Conservation (phyloP, 768 basidiomycete species). For the Ramaria rubella region DNA sequence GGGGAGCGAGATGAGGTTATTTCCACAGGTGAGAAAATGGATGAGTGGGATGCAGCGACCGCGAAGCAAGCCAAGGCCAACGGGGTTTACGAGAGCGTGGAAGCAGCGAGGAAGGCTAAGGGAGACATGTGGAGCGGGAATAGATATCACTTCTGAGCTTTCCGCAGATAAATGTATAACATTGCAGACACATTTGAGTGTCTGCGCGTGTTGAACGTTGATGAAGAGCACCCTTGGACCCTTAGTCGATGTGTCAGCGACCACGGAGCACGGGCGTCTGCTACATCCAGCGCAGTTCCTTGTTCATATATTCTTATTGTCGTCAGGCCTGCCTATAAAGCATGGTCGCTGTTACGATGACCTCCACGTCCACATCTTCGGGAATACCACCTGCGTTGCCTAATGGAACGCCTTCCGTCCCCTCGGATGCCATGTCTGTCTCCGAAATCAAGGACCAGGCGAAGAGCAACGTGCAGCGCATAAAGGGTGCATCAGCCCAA, state of each 20-base stretch:
- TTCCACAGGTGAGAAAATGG: background rate
- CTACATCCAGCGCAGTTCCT: slow-evolving; percentile 1
- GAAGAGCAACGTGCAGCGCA: slow-evolving; percentile 43
- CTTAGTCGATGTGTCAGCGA: slow-evolving; percentile 3
- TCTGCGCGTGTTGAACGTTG: too few species aligned
- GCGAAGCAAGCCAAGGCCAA: slow-evolving; percentile 26
- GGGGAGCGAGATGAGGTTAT: slow-evolving; percentile 69
- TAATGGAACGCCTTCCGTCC: background rate
- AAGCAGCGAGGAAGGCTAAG: slow-evolving; percentile 54
- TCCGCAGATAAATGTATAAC: too few species aligned
- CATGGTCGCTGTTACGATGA: slow-evolving; percentile 13
- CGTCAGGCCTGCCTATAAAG: background rate
- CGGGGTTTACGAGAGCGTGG: slow-evolving; percentile 44
- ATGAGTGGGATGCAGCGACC: background rate
- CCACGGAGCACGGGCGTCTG: background rate
- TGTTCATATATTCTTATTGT: slow-evolving; percentile 8
- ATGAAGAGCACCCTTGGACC: background rate
- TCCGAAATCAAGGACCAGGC: slow-evolving; percentile 44
- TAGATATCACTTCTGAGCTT: slow-evolving; percentile 52
- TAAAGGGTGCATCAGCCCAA: slow-evolving; percentile 52
- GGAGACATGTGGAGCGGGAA: slow-evolving; percentile 78
- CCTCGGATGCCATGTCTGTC: slow-evolving; percentile 29
- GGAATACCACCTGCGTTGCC: background rate
- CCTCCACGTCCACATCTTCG: slow-evolving; percentile 3
- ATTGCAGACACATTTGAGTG: too few species aligned